Evolutionary conservation across 805 yeast genomes (phyloP).

Genomic region (Candida insectorum): DNA sequence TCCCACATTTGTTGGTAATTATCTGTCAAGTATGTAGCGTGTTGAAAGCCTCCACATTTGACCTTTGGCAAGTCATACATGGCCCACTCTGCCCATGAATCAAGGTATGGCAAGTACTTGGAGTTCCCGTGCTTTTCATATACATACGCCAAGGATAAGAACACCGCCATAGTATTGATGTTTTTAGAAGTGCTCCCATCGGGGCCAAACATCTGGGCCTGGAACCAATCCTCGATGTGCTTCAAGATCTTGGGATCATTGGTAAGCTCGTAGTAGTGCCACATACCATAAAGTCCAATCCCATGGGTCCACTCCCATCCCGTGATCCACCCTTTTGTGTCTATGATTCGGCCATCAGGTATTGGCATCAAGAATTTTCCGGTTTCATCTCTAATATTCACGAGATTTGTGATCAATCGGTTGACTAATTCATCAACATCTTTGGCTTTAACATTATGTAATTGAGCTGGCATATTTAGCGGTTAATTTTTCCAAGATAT

Average conservation of each 20-base stretch:
- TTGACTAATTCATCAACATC: conserved; percentile 14
- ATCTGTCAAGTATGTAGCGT: conserved; percentile 27
- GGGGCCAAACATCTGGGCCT: conserved; percentile 21
- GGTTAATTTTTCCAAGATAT: too few relatives aligned
- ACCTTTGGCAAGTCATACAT: conserved; percentile 25
- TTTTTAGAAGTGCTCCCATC: conserved; percentile 31
- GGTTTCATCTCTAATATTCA: conserved; percentile 26
- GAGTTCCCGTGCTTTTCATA: conserved; percentile 19
- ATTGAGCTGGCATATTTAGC: conserved; percentile 17
- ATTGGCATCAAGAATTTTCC: conserved; percentile 26
- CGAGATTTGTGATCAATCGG: conserved; percentile 20
- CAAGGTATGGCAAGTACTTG: conserved; percentile 24
- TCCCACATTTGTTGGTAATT: conserved; percentile 28
- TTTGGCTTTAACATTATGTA: conserved; percentile 13
- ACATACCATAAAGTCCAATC: conserved; percentile 34
- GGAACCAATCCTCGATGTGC: conserved; percentile 27
- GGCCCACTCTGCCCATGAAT: conserved; percentile 35
- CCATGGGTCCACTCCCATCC: conserved; percentile 42
- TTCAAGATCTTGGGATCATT: conserved; percentile 17
- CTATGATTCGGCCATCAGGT: conserved; percentile 30
- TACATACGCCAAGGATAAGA: conserved; percentile 25
- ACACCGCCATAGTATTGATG: conserved; percentile 34
- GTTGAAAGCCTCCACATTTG: conserved; percentile 33
- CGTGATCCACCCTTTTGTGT: conserved; percentile 34
- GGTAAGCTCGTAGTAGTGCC: conserved; percentile 30